Conservation (phyloP, 495 filamentous ascomycete genomes). For the Hamigera avellanea region DNA sequence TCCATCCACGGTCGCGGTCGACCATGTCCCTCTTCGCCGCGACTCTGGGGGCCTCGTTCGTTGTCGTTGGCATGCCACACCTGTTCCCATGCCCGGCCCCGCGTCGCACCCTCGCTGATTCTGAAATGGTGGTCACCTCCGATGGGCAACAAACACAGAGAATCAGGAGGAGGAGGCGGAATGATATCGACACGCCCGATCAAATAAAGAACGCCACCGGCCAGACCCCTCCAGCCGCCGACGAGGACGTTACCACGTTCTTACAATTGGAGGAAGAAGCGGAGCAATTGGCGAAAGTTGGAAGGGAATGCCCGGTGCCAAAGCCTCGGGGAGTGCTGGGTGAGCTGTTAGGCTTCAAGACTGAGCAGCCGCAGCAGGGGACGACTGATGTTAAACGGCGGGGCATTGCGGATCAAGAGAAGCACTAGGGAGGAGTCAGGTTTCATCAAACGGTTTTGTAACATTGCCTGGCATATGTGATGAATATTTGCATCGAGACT, state of each 20-base stretch:
- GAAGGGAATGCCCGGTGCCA: constrained; percentile 64
- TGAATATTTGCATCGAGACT: no score
- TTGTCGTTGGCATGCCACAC: constrained; percentile 86
- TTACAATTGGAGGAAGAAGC: constrained; percentile 35
- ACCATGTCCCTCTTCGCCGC: constrained; percentile 88
- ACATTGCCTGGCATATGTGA: no score
- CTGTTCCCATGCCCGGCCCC: constrained; percentile 86
- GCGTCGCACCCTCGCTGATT: constrained; percentile 61
- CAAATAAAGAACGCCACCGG: constrained; percentile 9
- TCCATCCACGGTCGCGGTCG: constrained; percentile 84
- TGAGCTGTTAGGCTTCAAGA: constrained; percentile 57
- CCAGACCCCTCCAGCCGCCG: constrained; percentile 12
- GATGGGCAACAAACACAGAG: constrained; percentile 32
- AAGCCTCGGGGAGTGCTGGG: constrained; percentile 70
- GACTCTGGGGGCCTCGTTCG: constrained; percentile 83
- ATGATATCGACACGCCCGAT: constrained; percentile 17
- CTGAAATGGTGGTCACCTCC: constrained; percentile 41
- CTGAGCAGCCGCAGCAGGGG: no score
- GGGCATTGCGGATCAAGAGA: no score
- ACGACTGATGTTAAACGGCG: no score
- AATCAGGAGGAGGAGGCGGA: constrained; percentile 21
- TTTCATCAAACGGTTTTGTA: no score
- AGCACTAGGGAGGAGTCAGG: no score
- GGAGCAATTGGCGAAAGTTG: constrained; percentile 19
- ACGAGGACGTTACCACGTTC: constrained; percentile 36